These are phyloP conservation scores for Xylaria arbuscula DNA, from an alignment of 2,329 filamentous ascomycete species.

Conservation along the genomic window DNA sequence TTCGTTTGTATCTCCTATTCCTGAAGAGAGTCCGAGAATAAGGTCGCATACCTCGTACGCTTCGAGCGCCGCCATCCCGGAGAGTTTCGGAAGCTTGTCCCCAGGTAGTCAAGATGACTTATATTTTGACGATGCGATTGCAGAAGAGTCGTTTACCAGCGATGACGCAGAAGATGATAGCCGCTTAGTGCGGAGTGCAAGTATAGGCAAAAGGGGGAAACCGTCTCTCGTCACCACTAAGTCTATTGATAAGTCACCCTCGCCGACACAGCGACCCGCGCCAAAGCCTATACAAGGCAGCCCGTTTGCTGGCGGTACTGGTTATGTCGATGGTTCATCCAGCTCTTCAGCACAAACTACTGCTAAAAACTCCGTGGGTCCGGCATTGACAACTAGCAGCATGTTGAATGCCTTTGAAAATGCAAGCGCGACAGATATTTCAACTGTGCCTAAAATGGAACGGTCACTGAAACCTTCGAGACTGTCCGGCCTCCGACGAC, in stretches of 20 bases:
- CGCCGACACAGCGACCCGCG: conserved; percentile 50
- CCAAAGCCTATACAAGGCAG: conserved; percentile 53
- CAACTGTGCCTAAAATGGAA: conserved; percentile 47
- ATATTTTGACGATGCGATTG: conserved; percentile 62
- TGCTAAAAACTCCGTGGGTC: conserved; percentile 43
- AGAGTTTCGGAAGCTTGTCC: conserved; percentile 69
- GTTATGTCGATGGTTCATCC: conserved; percentile 59
- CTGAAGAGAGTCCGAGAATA: conserved; percentile 72
- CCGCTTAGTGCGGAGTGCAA: conserved; percentile 69
- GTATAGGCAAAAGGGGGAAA: conserved; percentile 69
- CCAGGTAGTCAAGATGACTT: conserved; percentile 61
- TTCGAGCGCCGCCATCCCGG: conserved; percentile 78
- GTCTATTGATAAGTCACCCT: conserved; percentile 46
- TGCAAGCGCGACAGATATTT: conserved; percentile 59
- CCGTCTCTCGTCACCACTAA: conserved; percentile 65
- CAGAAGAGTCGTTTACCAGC: conserved; percentile 59
- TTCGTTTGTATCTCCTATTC: conserved; percentile 79
- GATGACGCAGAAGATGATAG: conserved; percentile 67
- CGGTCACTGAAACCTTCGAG: conserved; percentile 53
- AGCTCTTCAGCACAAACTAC: conserved; percentile 58
- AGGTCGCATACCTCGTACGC: conserved; percentile 73
- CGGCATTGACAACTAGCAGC: conserved; percentile 56
- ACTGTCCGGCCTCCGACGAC: conserved; percentile 68
- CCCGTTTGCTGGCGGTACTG: conserved; percentile 58
- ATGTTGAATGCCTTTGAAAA: conserved; percentile 64